Evolutionary conservation across 2,329 filamentous ascomycete genomes (phyloP).

Genomic region (Camptophora hylomeconis): DNA sequence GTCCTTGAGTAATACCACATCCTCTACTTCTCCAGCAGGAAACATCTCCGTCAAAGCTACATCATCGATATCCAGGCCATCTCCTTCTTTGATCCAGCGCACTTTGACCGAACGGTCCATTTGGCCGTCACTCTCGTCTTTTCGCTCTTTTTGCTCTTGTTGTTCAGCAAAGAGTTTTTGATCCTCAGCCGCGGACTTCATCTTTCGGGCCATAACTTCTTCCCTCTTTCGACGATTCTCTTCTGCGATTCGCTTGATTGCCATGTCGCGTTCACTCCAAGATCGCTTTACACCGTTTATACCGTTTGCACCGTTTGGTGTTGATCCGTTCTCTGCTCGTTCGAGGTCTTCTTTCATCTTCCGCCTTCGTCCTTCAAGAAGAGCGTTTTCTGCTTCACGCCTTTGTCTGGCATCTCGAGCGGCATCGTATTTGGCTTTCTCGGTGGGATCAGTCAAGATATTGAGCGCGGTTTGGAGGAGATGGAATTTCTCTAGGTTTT

Average conservation of each 20-base stretch:
- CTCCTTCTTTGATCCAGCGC: conserved; percentile 39
- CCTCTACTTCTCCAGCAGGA: conserved; percentile 45
- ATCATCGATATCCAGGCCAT: conserved; percentile 33
- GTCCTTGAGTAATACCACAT: conserved; percentile 41
- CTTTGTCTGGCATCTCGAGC: conserved; percentile 58
- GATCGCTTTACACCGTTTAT: conserved; percentile 45
- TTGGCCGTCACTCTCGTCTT: conserved; percentile 13
- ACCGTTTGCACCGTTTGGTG: conserved; percentile 20
- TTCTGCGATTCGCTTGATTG: conserved; percentile 40
- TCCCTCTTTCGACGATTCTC: conserved; percentile 38
- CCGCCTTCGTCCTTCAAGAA: conserved; percentile 59
- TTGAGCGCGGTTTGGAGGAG: conserved; percentile 76
- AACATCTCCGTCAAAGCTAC: conserved; percentile 36
- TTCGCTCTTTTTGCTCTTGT: conserved; percentile 25
- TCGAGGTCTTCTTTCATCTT: conserved; percentile 81
- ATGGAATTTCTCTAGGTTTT: conserved; percentile 71
- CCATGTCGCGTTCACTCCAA: conserved; percentile 38
- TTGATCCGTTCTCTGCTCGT: conserved; percentile 49
- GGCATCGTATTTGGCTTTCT: conserved; percentile 67
- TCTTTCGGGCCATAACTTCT: conserved; percentile 32
- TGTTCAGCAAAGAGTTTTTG: conserved; percentile 16
- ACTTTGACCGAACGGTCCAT: conserved; percentile 46
- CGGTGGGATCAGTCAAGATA: conserved; percentile 57
- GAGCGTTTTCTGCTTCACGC: conserved; percentile 56
- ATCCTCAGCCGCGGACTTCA: conserved; percentile 32